Conservation (phyloP, 2,329 filamentous ascomycete genomes). For the Metarhizium rileyi region DNA sequence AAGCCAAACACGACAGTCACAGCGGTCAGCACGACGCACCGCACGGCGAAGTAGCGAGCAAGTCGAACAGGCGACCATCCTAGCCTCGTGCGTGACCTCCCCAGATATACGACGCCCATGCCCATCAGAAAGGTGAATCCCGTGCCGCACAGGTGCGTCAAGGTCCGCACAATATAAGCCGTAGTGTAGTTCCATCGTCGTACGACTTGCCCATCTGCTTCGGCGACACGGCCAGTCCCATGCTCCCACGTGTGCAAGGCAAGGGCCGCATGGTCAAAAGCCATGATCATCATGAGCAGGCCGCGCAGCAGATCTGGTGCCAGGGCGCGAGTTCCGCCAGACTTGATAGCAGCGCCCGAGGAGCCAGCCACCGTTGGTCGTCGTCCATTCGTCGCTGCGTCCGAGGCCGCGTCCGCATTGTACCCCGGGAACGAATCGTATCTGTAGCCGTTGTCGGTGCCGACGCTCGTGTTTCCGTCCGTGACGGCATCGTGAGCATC, state of each 20-base stretch:
- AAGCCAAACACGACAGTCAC: constrained; percentile 24
- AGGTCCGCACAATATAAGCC: constrained; percentile 28
- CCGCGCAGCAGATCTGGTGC: constrained; percentile 35
- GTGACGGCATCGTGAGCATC: no score
- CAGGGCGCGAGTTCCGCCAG: constrained; percentile 20
- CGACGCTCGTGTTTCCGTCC: neutral
- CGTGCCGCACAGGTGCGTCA: constrained; percentile 35
- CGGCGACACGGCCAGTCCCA: constrained; percentile 25
- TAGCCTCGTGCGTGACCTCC: constrained; percentile 28
- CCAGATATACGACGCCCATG: constrained; percentile 35
- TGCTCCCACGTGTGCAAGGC: constrained; percentile 31
- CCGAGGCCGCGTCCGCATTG: constrained; percentile 1
- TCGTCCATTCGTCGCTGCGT: neutral
- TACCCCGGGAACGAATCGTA: constrained; percentile 12
- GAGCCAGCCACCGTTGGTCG: neutral
- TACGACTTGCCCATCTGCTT: constrained; percentile 26
- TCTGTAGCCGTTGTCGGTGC: constrained; percentile 7
- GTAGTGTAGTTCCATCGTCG: constrained; percentile 26
- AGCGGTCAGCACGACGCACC: constrained; percentile 25
- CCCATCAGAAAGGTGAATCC: constrained; percentile 38
- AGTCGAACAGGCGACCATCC: constrained; percentile 28
- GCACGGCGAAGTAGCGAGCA: constrained; percentile 27
- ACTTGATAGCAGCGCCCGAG: neutral
- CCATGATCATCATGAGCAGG: constrained; percentile 35
- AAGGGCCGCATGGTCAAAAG: constrained; percentile 32